These are phyloP conservation scores for Talaromyces liani DNA, from an alignment of 495 filamentous ascomycete species.

Conservation along the genomic window DNA sequence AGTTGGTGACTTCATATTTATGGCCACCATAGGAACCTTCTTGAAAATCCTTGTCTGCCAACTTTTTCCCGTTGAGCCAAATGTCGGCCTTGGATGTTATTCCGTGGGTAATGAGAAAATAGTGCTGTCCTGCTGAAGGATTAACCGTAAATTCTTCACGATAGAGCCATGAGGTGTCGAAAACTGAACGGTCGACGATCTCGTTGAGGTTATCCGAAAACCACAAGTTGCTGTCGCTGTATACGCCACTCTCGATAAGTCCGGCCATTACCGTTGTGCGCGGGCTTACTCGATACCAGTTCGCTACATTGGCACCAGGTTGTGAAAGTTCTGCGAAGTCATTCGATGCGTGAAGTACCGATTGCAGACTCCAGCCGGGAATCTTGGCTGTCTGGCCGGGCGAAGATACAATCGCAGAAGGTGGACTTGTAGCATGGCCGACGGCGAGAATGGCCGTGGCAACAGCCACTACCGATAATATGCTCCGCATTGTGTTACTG, in stretches of 20 bases:
- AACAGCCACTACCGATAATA: not conserved
- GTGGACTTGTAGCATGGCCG: not conserved
- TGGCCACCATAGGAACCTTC: constrained; percentile 51
- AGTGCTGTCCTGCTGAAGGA: constrained; percentile 32
- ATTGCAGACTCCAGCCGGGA: constrained; percentile 51
- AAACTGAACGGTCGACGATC: constrained; percentile 34
- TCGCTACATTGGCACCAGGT: constrained; percentile 36
- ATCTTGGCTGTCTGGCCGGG: constrained; percentile 37
- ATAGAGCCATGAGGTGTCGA: constrained; percentile 53
- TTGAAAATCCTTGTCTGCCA: constrained; percentile 41
- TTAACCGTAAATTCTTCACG: constrained; percentile 46
- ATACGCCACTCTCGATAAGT: constrained; percentile 44
- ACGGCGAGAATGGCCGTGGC: not conserved
- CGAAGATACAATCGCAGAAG: constrained; percentile 18
- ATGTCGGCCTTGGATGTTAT: constrained; percentile 56
- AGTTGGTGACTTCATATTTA: constrained; percentile 43
- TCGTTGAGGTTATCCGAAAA: constrained; percentile 46
- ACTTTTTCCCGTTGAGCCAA: constrained; percentile 48
- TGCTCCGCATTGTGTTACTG: not conserved
- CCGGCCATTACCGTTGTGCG: constrained; percentile 52
- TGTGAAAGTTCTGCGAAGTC: constrained; percentile 37
- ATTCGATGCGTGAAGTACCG: constrained; percentile 25
- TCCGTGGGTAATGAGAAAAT: constrained; percentile 49
- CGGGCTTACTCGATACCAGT: constrained; percentile 46
- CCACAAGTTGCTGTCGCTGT: constrained; percentile 49